Conservation (phyloP, 768 basidiomycete species). For the Hygrocybe punicea region DNA sequence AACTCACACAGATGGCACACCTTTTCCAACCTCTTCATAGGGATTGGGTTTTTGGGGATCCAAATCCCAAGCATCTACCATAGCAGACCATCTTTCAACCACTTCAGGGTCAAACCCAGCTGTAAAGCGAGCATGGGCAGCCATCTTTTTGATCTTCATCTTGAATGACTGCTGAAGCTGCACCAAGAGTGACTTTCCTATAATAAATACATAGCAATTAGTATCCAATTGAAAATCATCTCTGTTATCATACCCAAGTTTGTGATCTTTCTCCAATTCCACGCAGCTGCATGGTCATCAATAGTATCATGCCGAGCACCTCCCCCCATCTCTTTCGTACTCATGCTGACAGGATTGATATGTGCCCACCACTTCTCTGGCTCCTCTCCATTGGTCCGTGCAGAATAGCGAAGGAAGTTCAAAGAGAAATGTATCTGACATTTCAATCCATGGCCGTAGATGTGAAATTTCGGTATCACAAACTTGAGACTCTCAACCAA, state of each 20-base stretch:
- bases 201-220: neutral
- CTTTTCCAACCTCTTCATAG: neutral
- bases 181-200: neutral
- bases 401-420: constrained; percentile 20
- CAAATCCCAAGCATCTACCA: constrained; percentile 1
- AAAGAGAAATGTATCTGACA: constrained; percentile 15
- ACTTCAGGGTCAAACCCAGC: neutral
- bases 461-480: constrained; percentile 14
- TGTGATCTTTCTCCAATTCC: constrained; percentile 21
- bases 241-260: constrained; percentile 4
- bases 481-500: neutral
- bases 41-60: constrained; percentile 6
- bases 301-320: constrained; percentile 21
- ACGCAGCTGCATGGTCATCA: constrained; percentile 26
- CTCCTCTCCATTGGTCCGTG: constrained; percentile 30
- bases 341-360: constrained; percentile 23
- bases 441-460: constrained; percentile 10
- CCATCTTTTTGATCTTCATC: neutral
- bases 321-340: constrained; percentile 33
- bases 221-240: neutral
- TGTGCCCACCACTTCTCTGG: constrained; percentile 24
- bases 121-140: neutral
- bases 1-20: neutral
- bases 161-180: neutral
- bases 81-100: constrained; percentile 1